Base-by-base conservation (phyloP, 2,329 filamentous ascomycete genomes). In the Pseudodiploospora longispora region DNA sequence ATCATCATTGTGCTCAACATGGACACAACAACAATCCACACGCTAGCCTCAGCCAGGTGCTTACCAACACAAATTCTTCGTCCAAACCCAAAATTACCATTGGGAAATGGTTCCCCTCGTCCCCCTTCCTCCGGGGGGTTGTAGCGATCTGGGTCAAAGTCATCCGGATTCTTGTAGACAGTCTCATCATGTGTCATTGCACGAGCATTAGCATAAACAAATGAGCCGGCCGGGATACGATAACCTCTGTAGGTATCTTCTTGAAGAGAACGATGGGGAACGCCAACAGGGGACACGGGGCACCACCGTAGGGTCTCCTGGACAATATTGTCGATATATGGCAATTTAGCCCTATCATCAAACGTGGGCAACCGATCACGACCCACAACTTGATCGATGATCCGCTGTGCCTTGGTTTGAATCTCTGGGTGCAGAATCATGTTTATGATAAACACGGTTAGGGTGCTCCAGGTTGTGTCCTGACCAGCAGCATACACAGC, bases 211-310 rank as follows among this genome's bases (percentile, higher is more conserved):
- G 66, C 64, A 42, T 65, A 63, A 5, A 72, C 56, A 12, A 67
- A 55, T 5, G 66, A 65, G 3, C 76, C 78, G n/a, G 70, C 71
- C 7, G 75, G 76, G 40, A 82, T 78, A 46, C 70, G 68, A 58
- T 76, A 74, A 31, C 70, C 76, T 19, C 73, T 63, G 53, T 80
- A 82, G 8, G 70, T 62, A 44, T 82, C 78, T 40, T 81, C 76
- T 38, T 71, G 58, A 2, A 72, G 63, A 10, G 73, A 66, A 37
- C 62, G 67, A 55, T 82, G 78, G 2, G 78, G 77, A 32, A 81
- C 71, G 3, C 70, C 73, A 2, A 75, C 55, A 1, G 72, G 70
- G 9, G 64, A 66, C 4, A 74, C 56, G 4, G 71, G 71, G 29
- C 59, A 59, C 63, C 65, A 71, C 27, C 72, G 63, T 33, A 65